These are phyloP conservation scores for Xylaria multiplex DNA, from an alignment of 2,329 filamentous ascomycete species.

Conservation along the genomic window DNA sequence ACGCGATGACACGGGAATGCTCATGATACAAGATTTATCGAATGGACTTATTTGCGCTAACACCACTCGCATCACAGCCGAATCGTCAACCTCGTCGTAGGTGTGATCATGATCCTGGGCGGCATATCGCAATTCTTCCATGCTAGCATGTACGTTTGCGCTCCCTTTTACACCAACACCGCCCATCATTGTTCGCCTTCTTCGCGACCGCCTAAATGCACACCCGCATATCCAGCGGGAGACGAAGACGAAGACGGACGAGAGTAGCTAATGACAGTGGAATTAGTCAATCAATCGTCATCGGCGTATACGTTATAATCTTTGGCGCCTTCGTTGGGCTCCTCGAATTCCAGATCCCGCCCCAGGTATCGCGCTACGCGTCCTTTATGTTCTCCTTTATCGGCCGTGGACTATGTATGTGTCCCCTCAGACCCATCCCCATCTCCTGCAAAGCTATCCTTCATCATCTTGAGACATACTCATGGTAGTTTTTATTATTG, in stretches of 20 bases:
- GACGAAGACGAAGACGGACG: not conserved
- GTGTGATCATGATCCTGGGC: conserved; percentile 86
- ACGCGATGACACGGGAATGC: not conserved
- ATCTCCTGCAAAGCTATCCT: not conserved
- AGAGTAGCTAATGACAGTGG: conserved; percentile 26
- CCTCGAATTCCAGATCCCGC: conserved; percentile 93
- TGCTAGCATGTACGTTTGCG: conserved; percentile 64
- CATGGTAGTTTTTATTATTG: not conserved
- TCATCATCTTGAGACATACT: not conserved
- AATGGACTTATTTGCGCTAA: conserved; percentile 48
- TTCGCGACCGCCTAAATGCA: not conserved
- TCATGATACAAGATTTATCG: conserved; percentile 44
- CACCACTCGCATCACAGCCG: conserved; percentile 67
- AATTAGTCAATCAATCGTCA: conserved; percentile 74
- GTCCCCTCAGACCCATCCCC: conserved; percentile 1
- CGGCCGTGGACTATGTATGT: conserved; percentile 92
- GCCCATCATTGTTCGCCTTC: conserved; percentile 3
- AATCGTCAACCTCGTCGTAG: conserved; percentile 91
- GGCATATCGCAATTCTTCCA: conserved; percentile 79
- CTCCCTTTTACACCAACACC: conserved; percentile 46
- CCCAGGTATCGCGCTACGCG: conserved; percentile 90
- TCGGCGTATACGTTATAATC: conserved; percentile 87
- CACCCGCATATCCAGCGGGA: not conserved
- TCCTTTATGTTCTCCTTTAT: conserved; percentile 98
- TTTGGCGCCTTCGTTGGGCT: conserved; percentile 84